Conservation (phyloP, 1,284 basidiomycete genomes). For the Earliella scabrosa region DNA sequence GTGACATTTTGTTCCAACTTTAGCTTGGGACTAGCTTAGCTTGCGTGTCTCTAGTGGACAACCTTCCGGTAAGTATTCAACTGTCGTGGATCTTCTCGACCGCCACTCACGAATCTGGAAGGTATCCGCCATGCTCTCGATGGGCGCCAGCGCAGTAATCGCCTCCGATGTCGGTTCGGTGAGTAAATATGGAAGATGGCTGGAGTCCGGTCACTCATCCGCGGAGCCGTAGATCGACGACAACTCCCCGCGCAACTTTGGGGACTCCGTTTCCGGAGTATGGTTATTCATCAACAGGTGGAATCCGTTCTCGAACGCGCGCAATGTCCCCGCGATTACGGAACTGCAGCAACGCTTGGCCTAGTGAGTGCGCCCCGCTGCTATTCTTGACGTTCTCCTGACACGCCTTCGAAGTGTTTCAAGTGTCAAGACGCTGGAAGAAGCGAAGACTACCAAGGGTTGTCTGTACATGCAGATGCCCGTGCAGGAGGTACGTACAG, state of each 20-base stretch:
- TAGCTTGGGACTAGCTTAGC: too few relatives aligned
- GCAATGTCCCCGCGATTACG: slow-evolving; percentile 89
- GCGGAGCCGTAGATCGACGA: slow-evolving; percentile 74
- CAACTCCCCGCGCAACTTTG: slow-evolving; percentile 92
- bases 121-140: slow-evolving; percentile 90
- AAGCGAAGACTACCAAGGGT: slow-evolving; percentile 87
- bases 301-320: slow-evolving; percentile 88
- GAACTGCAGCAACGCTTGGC: slow-evolving; percentile 96
- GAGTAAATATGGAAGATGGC: slow-evolving; percentile 32
- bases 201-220: background rate
- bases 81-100: background rate
- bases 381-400: background rate
- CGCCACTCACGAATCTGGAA: slow-evolving; percentile 34
- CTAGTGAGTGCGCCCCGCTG: slow-evolving; percentile 65
- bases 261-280: slow-evolving; percentile 96
- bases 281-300: slow-evolving; percentile 94
- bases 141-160: slow-evolving; percentile 93
- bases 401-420: slow-evolving; percentile 70
- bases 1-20: slow-evolving; percentile 35
- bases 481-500: slow-evolving; percentile 73
- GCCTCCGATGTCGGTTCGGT: slow-evolving; percentile 95
- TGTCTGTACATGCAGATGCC: slow-evolving; percentile 97
- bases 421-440: slow-evolving; percentile 93
- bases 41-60: slow-evolving; percentile 81
- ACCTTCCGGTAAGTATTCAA: slow-evolving; percentile 70